Evolutionary conservation across 768 basidiomycete species (phyloP).

Genomic region (Dacryopinax spathularia): DNA sequence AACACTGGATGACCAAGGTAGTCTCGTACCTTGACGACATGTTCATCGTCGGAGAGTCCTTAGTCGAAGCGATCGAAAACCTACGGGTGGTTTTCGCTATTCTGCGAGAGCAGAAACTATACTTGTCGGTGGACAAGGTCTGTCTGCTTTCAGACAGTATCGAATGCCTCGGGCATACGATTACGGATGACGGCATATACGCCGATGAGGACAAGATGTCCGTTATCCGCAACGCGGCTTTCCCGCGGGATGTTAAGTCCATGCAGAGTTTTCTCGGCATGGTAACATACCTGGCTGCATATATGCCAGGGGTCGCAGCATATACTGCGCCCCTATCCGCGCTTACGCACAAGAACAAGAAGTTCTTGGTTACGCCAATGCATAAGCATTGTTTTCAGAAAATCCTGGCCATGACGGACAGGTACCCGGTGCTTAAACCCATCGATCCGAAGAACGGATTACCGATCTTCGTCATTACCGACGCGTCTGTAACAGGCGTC

Average conservation of each 20-base stretch:
- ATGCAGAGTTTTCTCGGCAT: no score
- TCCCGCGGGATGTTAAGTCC: not conserved
- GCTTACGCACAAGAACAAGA: no score
- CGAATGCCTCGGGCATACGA: slow-evolving; percentile 18
- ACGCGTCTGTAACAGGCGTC: no score
- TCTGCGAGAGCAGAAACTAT: slow-evolving; percentile 21
- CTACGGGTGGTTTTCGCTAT: slow-evolving; percentile 22
- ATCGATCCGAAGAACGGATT: no score
- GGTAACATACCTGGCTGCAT: no score
- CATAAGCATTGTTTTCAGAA: no score
- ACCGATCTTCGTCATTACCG: no score
- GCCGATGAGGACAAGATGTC: not conserved
- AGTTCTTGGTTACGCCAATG: no score
- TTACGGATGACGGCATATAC: not conserved
- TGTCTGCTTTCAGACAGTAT: slow-evolving; percentile 21
- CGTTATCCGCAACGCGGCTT: not conserved
- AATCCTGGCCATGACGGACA: no score
- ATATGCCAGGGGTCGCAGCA: not conserved
- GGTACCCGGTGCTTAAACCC: no score
- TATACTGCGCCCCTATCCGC: not conserved
- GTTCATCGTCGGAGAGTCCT: slow-evolving; percentile 26
- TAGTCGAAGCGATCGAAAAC: slow-evolving; percentile 29
- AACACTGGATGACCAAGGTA: slow-evolving; percentile 27
- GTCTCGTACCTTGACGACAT: slow-evolving; percentile 36
- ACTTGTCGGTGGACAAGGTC: slow-evolving; percentile 24